Conservation (phyloP, 208 protist genomes). For the Crithidia acanthocephali region DNA sequence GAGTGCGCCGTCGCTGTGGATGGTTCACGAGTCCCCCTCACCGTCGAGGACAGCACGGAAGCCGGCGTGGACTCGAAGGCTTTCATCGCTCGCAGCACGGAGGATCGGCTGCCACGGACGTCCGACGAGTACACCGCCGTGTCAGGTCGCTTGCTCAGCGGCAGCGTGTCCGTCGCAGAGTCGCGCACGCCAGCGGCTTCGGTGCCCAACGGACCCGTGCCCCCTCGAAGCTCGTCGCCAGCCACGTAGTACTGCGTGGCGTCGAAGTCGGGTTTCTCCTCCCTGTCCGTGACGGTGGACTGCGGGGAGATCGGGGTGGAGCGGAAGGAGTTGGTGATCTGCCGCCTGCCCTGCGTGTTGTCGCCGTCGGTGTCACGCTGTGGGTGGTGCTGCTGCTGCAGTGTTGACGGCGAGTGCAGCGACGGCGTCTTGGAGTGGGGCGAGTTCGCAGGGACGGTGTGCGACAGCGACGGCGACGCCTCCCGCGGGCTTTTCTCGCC, state of each 20-base stretch:
- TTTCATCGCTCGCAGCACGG: neutral
- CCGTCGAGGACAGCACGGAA: neutral
- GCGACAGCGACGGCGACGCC: neutral
- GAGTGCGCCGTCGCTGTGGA: neutral
- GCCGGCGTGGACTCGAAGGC: neutral
- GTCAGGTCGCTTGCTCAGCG: neutral
- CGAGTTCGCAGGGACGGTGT: slow-evolving; percentile 5
- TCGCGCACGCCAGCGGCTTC: neutral
- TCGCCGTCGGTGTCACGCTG: neutral
- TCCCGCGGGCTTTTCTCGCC: neutral
- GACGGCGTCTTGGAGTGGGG: slow-evolving; percentile 9
- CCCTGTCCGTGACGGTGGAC: neutral
- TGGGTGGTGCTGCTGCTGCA: too few relatives aligned
- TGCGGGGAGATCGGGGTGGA: neutral
- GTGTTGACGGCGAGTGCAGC: neutral
- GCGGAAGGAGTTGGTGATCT: neutral
- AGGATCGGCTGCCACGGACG: neutral
- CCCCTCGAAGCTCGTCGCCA: neutral
- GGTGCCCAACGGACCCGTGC: neutral
- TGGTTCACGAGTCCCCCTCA: neutral
- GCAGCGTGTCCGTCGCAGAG: neutral
- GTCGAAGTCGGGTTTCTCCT: neutral
- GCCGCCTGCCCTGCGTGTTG: neutral
- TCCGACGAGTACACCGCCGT: neutral
- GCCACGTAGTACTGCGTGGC: neutral